Evolutionary conservation across 2,329 filamentous ascomycete genomes (phyloP), one percentile per base, ranked within the genome.

Genomic region (Neofusicoccum kwambonambiense): DNA sequence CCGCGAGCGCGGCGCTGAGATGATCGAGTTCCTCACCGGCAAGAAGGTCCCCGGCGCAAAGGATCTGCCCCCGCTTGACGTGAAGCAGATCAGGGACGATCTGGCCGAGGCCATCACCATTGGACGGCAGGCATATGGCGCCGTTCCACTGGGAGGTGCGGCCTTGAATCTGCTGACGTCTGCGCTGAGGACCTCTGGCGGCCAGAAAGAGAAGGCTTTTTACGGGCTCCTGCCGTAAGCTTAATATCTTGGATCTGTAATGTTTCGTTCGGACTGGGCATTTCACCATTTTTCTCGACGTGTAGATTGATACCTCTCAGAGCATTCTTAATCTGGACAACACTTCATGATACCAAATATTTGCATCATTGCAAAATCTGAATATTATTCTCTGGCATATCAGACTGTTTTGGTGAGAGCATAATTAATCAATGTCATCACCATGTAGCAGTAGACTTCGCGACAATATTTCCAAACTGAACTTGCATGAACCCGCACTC

Each of bases 121-220:
- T 68, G 75, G 74, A 41, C 74, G 76, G 65, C 69, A 67, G 31
- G 71, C 74, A n/a, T 76, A 73, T 63, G 76, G 74, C 61, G 75
- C 76, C 15, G 17, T 72, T 17, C 76, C 73, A 62, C 62, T 78
- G 17, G 75, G 73, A 11, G 72, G 69, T 35, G 71, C 69, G n/a
- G 75, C 76, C 12, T 45, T 76, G 66, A 75, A 70, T 50, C 45
- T 73, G 57, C 31, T 78, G 64, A 15, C 65, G n/a, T 37, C 54
- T 22, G 65, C 64, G 34, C 31, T 42, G 13, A 45, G 61, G 27
- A 37, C 17, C 3, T 27, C 56, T 8, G 60, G 60, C 9, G 47
- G 15, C 13, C 47, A 45, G 49, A 62, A 51, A 17, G 60, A 52
- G 9, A 45, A 63, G 31, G 39, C 27, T 3, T 63, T 52, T 27